phyloP scores from a whole-genome alignment of 2,329 filamentous ascomycete genomes.

The Grosmannia serpens region DNA sequence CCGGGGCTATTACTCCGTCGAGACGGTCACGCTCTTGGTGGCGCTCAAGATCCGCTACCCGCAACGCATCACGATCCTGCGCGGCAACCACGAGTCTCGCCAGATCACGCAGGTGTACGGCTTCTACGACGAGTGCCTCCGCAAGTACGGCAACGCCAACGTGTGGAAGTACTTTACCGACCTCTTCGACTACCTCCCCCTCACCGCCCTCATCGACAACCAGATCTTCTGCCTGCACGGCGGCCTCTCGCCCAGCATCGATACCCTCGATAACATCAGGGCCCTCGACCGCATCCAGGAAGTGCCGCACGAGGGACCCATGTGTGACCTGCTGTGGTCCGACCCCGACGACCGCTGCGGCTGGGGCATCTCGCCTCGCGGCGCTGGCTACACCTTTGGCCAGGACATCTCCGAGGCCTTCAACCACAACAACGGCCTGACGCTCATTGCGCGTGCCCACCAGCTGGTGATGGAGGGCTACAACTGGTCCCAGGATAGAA shows the following conservation, averaged over 20 bases:
- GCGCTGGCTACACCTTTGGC: conserved; percentile 89
- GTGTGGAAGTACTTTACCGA: conserved; percentile 99
- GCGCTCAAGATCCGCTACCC: conserved; percentile 97
- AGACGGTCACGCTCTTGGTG: conserved; percentile 93
- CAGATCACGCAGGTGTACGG: conserved; percentile 99
- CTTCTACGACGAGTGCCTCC: conserved; percentile 97
- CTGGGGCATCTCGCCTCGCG: conserved; percentile 91
- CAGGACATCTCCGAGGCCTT: conserved; percentile 98
- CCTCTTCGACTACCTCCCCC: conserved; percentile 94
- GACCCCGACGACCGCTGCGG: conserved; percentile 95
- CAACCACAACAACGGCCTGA: conserved; percentile 97
- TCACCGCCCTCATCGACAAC: conserved; percentile 96
- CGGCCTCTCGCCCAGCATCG: conserved; percentile 89
- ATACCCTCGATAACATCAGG: conserved; percentile 90
- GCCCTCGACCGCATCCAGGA: conserved; percentile 95
- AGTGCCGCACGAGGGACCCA: conserved; percentile 94
- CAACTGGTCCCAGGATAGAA: conserved; percentile 97
- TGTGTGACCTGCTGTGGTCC: conserved; percentile 97
- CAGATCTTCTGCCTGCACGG: conserved; percentile 99
- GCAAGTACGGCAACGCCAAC: conserved; percentile 97
- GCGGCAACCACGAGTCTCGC: conserved; percentile 96
- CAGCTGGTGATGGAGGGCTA: conserved; percentile 99
- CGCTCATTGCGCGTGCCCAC: conserved; percentile 88
- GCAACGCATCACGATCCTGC: conserved; percentile 93
- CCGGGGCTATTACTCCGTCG: conserved; percentile 96